Evolutionary conservation across 73 alveolate species (phyloP), one percentile per base, ranked within the genome.

Genomic region (Paramecium sexaurelia): DNA sequence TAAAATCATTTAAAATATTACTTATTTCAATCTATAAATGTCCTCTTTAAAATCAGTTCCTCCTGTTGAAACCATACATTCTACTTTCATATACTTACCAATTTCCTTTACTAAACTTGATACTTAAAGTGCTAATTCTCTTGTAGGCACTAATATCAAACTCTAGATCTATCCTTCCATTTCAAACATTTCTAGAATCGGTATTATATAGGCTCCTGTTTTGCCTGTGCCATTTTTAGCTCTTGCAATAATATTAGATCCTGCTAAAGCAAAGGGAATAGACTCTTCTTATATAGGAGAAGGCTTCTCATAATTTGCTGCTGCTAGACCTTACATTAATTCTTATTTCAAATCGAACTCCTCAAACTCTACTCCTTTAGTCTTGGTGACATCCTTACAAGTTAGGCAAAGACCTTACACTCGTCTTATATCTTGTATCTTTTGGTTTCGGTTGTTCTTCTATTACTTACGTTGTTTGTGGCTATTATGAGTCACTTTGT

Each of bases 181-280:
- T 56, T 97, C 97, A 2, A 98, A 55, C 92, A 90, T 84, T 94
- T 97, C 97, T 37, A 98, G 91, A 55, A 95, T 92, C 15, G 99
- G 98, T 55, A 97, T 97, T 19, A 96, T 95, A 92, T 95, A 98
- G 29, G 99, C 96, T 69, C 97, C 99, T 32, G 99, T 98, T 91
- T 98, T 98, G 9, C 99, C 99, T 43, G 99, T 98, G 6, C 99
- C 99, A 92, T 95, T 97, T 92, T 97, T 98, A 10, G 99, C 99
- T 85, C 98, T 95, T 32, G 99, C 99, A 19, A 98, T 97, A 78
- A 98, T 94, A 92, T 96, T 95, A 40, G 92, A 92, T 88, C 93
- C 94, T 33, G 85, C 85, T 51, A 95, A 69, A 29, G 97, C 96
- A 43, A 87, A 88, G n/a, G 97, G 97, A 8, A 95, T 95, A 15